These are phyloP conservation scores for Paragyromitra xinjiangensis DNA, from an alignment of 495 filamentous ascomycete genomes.

Conservation along the genomic window DNA sequence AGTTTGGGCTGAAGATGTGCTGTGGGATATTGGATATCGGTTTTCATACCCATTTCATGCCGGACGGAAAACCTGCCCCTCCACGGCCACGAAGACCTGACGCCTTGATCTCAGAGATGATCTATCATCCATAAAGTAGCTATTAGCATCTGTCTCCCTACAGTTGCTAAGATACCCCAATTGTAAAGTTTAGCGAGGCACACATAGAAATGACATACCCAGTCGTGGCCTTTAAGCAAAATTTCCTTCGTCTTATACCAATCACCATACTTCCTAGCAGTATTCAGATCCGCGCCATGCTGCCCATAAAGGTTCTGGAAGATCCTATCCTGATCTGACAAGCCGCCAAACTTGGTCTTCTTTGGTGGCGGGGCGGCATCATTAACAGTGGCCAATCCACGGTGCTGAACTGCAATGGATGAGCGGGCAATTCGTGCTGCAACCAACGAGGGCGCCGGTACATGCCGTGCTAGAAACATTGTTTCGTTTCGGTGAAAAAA, in stretches of 20 bases:
- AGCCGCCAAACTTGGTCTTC: slow-evolving; percentile 78
- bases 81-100: slow-evolving; percentile 95
- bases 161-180: neutral
- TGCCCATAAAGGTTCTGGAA: slow-evolving; percentile 98
- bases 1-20: slow-evolving; percentile 6
- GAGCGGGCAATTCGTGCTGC: slow-evolving; percentile 36
- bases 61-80: slow-evolving; percentile 96
- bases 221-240: slow-evolving; percentile 93
- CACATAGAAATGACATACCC: slow-evolving; percentile 66
- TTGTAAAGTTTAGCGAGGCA: slow-evolving; percentile 2
- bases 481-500: slow-evolving; percentile 12
- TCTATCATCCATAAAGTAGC: slow-evolving; percentile 62
- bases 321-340: slow-evolving; percentile 95
- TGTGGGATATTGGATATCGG: neutral
- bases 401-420: slow-evolving; percentile 46
- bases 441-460: slow-evolving; percentile 17
- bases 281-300: slow-evolving; percentile 87
- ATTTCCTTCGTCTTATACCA: slow-evolving; percentile 99
- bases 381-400: slow-evolving; percentile 86
- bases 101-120: slow-evolving; percentile 94
- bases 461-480: slow-evolving; percentile 52
- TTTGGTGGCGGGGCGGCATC: slow-evolving; percentile 76
- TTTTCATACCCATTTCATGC: slow-evolving; percentile 93
- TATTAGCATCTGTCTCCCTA: slow-evolving; percentile 12
- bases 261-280: slow-evolving; percentile 97